phyloP scores from a whole-genome alignment of 768 basidiomycete genomes.

The Tylopilus sp. region DNA sequence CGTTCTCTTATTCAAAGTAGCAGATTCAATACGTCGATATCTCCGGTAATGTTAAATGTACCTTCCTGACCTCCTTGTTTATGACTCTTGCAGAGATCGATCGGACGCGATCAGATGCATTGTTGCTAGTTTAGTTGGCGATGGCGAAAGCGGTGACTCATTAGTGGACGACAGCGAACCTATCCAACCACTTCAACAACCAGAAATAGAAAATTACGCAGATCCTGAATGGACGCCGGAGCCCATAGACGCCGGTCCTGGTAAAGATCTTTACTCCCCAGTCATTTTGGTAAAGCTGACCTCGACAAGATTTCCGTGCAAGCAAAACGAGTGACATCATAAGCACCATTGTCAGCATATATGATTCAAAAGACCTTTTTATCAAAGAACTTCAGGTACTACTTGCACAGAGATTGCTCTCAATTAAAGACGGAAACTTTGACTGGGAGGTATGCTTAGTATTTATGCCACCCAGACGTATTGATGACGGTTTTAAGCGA shows the following conservation, averaged over 20 bases:
- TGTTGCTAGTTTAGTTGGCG: conserved; percentile 86
- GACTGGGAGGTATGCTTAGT: conserved; percentile 53
- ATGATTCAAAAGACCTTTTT: conserved; percentile 95
- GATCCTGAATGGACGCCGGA: conserved; percentile 97
- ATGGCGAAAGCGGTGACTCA: conserved; percentile 76
- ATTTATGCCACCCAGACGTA: neutral
- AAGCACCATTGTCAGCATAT: conserved; percentile 95
- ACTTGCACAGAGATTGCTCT: conserved; percentile 81
- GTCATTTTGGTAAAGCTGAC: neutral
- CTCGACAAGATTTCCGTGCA: conserved; percentile 73
- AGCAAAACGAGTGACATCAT: conserved; percentile 92
- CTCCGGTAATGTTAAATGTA: conserved; percentile 53
- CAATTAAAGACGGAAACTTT: conserved; percentile 73
- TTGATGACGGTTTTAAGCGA: conserved; percentile 47
- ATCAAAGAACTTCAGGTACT: conserved; percentile 93
- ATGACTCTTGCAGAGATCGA: conserved; percentile 54
- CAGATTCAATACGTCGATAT: conserved; percentile 88
- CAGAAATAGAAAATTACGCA: conserved; percentile 79
- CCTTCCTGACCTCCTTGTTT: neutral
- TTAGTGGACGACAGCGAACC: conserved; percentile 84
- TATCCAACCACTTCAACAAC: conserved; percentile 68
- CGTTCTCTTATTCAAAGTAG: conserved; percentile 89
- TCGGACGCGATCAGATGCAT: conserved; percentile 94
- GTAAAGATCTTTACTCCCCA: conserved; percentile 39
- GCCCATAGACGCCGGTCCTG: conserved; percentile 93